Evolutionary conservation across 495 filamentous ascomycete genomes (phyloP).

Genomic region (Neurospora cerealis): DNA sequence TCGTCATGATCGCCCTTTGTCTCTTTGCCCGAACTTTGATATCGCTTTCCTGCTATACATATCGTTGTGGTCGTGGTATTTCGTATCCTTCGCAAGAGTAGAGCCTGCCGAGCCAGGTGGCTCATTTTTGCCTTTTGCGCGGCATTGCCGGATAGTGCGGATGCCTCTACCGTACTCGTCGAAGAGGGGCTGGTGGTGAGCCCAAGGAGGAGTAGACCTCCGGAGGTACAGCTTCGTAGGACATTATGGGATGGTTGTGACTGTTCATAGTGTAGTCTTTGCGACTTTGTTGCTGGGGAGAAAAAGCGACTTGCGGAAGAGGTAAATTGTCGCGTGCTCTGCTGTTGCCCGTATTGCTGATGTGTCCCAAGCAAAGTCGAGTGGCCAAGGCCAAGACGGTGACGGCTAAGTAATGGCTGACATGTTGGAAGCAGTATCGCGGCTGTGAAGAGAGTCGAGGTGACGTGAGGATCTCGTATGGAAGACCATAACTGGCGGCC

Average conservation of each 20-base stretch:
- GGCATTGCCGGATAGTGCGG: constrained; percentile 21
- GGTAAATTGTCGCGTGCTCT: background rate
- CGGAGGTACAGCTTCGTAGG: constrained; percentile 33
- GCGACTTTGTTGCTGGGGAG: constrained; percentile 6
- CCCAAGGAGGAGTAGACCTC: constrained; percentile 30
- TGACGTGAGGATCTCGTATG: constrained; percentile 28
- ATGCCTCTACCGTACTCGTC: constrained; percentile 28
- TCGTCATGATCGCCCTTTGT: constrained; percentile 19
- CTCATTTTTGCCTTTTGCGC: constrained; percentile 26
- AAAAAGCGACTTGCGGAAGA: constrained; percentile 1
- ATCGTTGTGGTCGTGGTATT: constrained; percentile 2
- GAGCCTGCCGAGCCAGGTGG: constrained; percentile 29
- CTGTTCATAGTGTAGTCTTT: constrained; percentile 4
- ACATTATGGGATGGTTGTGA: constrained; percentile 15
- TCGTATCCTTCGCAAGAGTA: constrained; percentile 8
- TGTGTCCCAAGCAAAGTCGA: background rate
- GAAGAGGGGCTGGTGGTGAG: constrained; percentile 28
- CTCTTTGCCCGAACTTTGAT: constrained; percentile 4
- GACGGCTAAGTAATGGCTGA: constrained; percentile 11
- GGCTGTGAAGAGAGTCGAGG: constrained; percentile 14
- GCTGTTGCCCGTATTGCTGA: background rate
- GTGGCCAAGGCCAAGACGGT: constrained; percentile 4
- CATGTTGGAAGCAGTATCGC: constrained; percentile 21
- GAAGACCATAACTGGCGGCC: constrained; percentile 35
- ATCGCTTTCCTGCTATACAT: constrained; percentile 18